Evolutionary conservation across 495 filamentous ascomycete species (phyloP).

Genomic region (Annulohypoxylon nitens): DNA sequence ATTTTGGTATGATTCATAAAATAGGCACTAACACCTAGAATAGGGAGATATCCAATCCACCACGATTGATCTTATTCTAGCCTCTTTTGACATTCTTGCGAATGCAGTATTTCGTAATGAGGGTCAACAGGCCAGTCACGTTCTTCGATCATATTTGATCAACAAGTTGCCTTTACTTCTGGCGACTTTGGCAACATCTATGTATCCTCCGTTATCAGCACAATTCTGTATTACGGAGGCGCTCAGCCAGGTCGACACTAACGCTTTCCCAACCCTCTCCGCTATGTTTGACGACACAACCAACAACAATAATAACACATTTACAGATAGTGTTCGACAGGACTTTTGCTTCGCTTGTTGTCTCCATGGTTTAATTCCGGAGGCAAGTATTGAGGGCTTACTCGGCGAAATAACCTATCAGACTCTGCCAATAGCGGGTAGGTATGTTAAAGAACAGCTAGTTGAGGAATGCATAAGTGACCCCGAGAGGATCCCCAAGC

Average conservation of each 20-base stretch:
- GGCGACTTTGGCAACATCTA: slow-evolving; percentile 67
- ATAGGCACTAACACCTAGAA: slow-evolving; percentile 30
- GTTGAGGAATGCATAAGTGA: slow-evolving; percentile 79
- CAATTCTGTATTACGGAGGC: slow-evolving; percentile 86
- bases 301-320: slow-evolving; percentile 74
- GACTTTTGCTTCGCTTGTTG: slow-evolving; percentile 95
- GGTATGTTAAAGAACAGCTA: slow-evolving; percentile 81
- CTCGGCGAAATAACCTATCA: slow-evolving; percentile 89
- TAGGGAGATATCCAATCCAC: slow-evolving; percentile 81
- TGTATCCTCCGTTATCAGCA: slow-evolving; percentile 74
- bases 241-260: slow-evolving; percentile 78
- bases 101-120: slow-evolving; percentile 88
- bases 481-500: slow-evolving; percentile 75
- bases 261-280: slow-evolving; percentile 83
- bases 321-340: slow-evolving; percentile 85
- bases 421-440: slow-evolving; percentile 78
- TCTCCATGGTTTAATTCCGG: slow-evolving; percentile 83
- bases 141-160: slow-evolving; percentile 91
- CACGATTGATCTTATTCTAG: slow-evolving; percentile 83
- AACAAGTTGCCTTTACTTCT: slow-evolving; percentile 92
- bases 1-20: slow-evolving; percentile 4
- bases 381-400: slow-evolving; percentile 80
- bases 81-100: slow-evolving; percentile 88
- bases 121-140: slow-evolving; percentile 74
- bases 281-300: slow-evolving; percentile 81